phyloP scores from a whole-genome alignment of 345 rosid species.

The Physaria fendleri region DNA sequence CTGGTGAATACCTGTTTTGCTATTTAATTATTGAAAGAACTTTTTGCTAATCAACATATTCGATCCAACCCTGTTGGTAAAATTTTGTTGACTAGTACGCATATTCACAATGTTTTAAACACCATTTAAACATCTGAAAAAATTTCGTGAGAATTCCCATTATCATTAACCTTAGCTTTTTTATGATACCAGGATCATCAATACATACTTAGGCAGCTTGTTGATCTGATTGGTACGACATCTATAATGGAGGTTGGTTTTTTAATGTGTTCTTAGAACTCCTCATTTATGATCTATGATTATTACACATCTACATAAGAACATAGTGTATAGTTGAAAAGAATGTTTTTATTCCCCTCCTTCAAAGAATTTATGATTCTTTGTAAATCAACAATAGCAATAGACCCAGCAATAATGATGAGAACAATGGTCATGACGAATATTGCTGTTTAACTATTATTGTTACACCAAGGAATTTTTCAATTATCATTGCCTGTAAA shows the following conservation, averaged over 20 bases:
- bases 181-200: conserved; percentile 60
- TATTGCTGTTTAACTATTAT: neutral
- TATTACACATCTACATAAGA: neutral
- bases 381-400: neutral
- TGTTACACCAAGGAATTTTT: neutral
- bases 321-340: conserved; percentile 1
- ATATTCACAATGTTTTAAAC: conserved; percentile 1
- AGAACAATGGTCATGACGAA: neutral
- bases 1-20: neutral
- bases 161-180: conserved; percentile 15
- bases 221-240: conserved; percentile 87
- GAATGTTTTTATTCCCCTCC: neutral
- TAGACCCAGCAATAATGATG: neutral
- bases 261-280: neutral
- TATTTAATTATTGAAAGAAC: neutral
- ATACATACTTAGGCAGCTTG: conserved; percentile 57
- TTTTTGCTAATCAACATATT: conserved; percentile 13
- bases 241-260: conserved; percentile 90
- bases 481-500: neutral
- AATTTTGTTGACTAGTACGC: neutral
- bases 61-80: neutral
- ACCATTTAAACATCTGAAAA: conserved; percentile 1
- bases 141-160: neutral
- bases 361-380: conserved; percentile 9
- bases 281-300: neutral